phyloP scores from a whole-genome alignment of 257 asterid genomes.

The Prunella vulgaris region DNA sequence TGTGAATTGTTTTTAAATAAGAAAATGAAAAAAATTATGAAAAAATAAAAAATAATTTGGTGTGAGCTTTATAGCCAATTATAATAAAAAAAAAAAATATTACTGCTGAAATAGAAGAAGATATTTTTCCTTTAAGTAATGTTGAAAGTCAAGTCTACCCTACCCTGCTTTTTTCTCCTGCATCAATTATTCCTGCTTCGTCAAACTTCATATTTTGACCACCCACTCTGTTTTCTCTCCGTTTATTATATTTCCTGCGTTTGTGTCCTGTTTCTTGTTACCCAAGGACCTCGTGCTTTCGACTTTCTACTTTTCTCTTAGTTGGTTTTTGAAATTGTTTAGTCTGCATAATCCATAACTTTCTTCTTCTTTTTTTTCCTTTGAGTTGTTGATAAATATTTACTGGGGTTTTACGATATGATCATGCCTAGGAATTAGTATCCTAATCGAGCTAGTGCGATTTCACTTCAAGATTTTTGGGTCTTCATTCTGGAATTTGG shows the following conservation, averaged over 20 bases:
- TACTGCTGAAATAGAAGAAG: too few relatives aligned
- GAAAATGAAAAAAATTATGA: too few relatives aligned
- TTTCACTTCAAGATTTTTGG: background rate
- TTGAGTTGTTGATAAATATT: background rate
- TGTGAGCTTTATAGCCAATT: too few relatives aligned
- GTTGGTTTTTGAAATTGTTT: background rate
- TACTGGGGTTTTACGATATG: background rate
- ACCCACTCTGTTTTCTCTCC: background rate
- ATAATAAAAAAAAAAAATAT: too few relatives aligned
- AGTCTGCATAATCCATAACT: background rate
- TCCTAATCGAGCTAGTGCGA: background rate
- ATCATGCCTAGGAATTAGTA: background rate
- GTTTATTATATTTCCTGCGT: slow-evolving; percentile 16
- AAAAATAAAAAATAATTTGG: too few relatives aligned
- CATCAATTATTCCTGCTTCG: slow-evolving; percentile 17
- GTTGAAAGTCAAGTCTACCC: slow-evolving; percentile 50
- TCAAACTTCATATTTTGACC: slow-evolving; percentile 27
- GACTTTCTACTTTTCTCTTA: background rate
- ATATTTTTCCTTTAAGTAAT: slow-evolving; percentile 14
- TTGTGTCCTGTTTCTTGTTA: slow-evolving; percentile 18
- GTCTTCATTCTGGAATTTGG: background rate
- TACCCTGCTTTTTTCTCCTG: slow-evolving; percentile 12
- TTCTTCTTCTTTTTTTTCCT: too few relatives aligned
- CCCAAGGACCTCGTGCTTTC: slow-evolving; percentile 25
- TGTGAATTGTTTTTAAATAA: too few relatives aligned